Evolutionary conservation across 495 filamentous ascomycete species (phyloP), one percentile per base, ranked within the genome.

Genomic region (Rhypophila decipiens): DNA sequence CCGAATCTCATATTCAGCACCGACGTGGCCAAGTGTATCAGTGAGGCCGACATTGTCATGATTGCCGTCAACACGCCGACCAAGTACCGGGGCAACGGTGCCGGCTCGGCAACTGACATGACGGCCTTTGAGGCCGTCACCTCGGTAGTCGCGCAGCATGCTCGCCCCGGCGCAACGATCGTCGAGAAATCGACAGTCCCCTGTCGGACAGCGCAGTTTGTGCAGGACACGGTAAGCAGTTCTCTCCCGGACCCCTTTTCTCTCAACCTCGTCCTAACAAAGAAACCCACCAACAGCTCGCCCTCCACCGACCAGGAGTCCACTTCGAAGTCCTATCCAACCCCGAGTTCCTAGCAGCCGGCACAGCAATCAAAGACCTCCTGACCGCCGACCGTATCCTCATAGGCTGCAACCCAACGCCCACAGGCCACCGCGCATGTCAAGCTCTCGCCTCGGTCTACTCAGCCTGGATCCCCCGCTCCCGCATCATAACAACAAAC

Each of bases 111-210:
- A 0, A 84, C 82, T 11, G 83, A 90, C 51, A 74, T 89, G 61
- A 75, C 76, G 8, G 78, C 79, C 13, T 73, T 90, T 15, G 86
- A 91, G 60, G 74, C 74, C 17, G 87, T 83, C 0, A 77, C 78
- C 4, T 69, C 76, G 24, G 76, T 76, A 38, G 81, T 90, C 39
- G 87, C 87, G 1, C 65, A 72, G 40, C 65, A 82, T 41, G 80
- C 86, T 3, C 77, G 73, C 29, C 66, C 74, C 4, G 83, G 83
- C 27, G 81, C 83, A 37, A 86, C 89, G 47, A 72, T 91, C 19
- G 87, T 90, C 4, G 87, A 90, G 64, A 90, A 90, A 64, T 83
- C 78, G 24, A 91, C 87, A 0, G 87, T 91, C 24, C 87, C 87
- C 2, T 86, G 83, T 56, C 70, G 83, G 31, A 91, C 87, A 5